Percentiles rank a stretch among this genome's conserved stretches.
Conservation (phyloP, 352 stramenopile genomes). For the Phytophthora sp. region DNA sequence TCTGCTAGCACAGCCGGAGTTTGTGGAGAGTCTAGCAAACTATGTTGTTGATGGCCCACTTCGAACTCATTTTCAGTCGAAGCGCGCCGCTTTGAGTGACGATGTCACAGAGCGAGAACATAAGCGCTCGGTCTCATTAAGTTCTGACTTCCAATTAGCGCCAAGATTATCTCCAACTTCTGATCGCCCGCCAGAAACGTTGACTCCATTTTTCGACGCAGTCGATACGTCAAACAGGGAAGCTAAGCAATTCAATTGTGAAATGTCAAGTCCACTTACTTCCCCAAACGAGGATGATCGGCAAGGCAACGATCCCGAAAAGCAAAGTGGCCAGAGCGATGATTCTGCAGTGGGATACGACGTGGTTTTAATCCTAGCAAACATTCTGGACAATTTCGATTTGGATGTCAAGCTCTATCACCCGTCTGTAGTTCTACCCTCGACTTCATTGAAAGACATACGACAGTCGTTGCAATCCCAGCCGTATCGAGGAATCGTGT, state of each 20-base stretch:
- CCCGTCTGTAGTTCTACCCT: slow-evolving; percentile 54
- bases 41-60: slow-evolving; percentile 68
- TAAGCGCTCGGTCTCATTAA: slow-evolving; percentile 23
- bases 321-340: background rate
- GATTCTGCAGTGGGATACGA: slow-evolving; percentile 15
- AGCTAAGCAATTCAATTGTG: slow-evolving; percentile 27
- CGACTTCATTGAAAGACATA: slow-evolving; percentile 44
- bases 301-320: background rate
- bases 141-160: slow-evolving; percentile 30
- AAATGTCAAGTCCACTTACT: slow-evolving; percentile 4
- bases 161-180: slow-evolving; percentile 25
- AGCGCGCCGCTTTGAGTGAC: slow-evolving; percentile 20
- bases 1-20: slow-evolving; percentile 60
- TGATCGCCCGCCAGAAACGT: slow-evolving; percentile 26
- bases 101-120: slow-evolving; percentile 13
- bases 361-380: slow-evolving; percentile 13
- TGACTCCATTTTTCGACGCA: slow-evolving; percentile 76
- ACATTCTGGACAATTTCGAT: slow-evolving; percentile 40
- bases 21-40: slow-evolving; percentile 62
- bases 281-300: background rate
- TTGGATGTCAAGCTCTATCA: slow-evolving; percentile 51
- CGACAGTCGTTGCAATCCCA: slow-evolving; percentile 34
- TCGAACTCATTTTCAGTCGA: slow-evolving; percentile 45
- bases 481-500: slow-evolving; percentile 43
- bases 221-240: slow-evolving; percentile 46